Evolutionary conservation across 176 grass and related monocot genomes (phyloP), one percentile per base, ranked within the genome.

Genomic region (Puya raimondii): DNA sequence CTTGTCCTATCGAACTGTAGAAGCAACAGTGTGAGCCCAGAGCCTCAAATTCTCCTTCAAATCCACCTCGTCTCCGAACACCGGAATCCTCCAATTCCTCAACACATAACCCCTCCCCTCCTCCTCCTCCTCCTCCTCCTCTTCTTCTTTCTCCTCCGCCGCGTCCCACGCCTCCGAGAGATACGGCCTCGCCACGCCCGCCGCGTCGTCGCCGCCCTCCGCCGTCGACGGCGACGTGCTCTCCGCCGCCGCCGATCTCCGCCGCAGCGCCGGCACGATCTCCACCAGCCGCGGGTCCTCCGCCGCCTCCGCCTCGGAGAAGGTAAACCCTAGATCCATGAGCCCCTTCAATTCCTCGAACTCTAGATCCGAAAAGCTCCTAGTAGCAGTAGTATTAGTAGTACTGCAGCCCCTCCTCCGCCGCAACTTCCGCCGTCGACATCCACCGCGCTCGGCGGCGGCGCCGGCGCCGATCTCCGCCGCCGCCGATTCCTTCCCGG

Each of bases 11-110:
- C 75, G 50, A 69, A 99, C 86, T 49, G 84, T 80, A 3, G 94
- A 93, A 23, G 89, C 94, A 0, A 99, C 94, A 9, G 81, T 86
- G 68, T 99, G 89, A n/a, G 94, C 89, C 94, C 94, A 99, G 15
- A 82, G 70, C 8, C 82, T 79, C 61, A 99, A 72, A 65, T 93
- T 77, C 77, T 91, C 84, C 82, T 99, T 99, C 12, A 93, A 54
- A 23, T 88, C 70, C n/a, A 25, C 14, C 21, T 79, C 80, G 49
- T 66, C 86, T 51, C 66, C 75, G 68, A 69, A 64, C 3, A 50
- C 49, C 17, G 85, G 79, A 61, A 99, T 76, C 22, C 65, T 75
- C 84, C 80, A 93, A 69, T 86, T 79, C 12, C 49, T 81, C 47
- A 99, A 64, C 80, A 84, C 9, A 61, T 22, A 61, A 42, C 33